Evolutionary conservation across 2,329 filamentous ascomycete species (phyloP), one percentile per base, ranked within the genome.

Genomic region (Fusarium napiforme): DNA sequence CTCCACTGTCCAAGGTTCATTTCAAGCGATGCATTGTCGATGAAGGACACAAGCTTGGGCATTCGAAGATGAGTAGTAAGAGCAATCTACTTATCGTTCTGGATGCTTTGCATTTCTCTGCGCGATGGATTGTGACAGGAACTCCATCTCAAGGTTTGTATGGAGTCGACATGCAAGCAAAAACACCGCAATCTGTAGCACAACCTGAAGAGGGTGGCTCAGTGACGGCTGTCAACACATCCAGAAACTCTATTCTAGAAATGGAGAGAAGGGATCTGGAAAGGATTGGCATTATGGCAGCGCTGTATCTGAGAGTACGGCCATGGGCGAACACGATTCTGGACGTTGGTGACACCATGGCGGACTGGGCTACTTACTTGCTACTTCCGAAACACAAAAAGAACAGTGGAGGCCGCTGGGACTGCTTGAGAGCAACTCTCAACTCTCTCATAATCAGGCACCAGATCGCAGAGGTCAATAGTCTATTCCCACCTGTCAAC

Each of bases 21-120:
- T 97, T 96, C 87, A 92, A 97, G 76, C 88, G 96, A 4, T 91
- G 97, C 52, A 95, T 98, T 50, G 92, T 97, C 23, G 96, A 98
- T 73, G 96, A 98, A 85, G 96, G 96, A 0, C 95, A 98, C 79
- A 93, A 89, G 67, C 91, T 97, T 66, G 93, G 94, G 0, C 92
- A 93, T 42, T 89, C 88, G 2, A 87, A 82, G 5, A 81, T 82
- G 10, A 84, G 84, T 15, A 85, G 84, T 58, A 89, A 86, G 74
- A 94, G 90, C 49, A 85, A 87, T 45, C 77, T 90, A 9, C 83
- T 89, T 26, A 78, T 84, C 5, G 84, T 86, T 4, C 80, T 91
- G 4, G 86, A 91, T 23, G 79, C 80, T 18, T 80, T 92, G n/a
- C 83, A 87, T 16, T 84, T 94, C 21, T 91, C 94, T 52, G 89